These are phyloP conservation scores for Limnanthes douglasii DNA, from an alignment of 345 rosid genomes.

Conservation along the genomic window DNA sequence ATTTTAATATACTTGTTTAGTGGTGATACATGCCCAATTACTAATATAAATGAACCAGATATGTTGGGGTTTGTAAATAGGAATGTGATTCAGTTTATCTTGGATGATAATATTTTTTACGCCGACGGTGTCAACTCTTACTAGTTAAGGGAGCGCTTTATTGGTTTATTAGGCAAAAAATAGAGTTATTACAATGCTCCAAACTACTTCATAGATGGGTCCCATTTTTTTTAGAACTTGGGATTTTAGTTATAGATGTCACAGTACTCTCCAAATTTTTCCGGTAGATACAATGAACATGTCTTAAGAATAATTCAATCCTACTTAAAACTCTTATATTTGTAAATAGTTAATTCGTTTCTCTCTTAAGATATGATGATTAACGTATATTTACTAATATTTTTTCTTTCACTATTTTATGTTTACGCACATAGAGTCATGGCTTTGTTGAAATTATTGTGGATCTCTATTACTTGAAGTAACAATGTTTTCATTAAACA, in stretches of 20 bases:
- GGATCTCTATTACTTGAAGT: too few relatives aligned
- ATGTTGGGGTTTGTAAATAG: slow-evolving; percentile 44
- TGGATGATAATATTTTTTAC: slow-evolving; percentile 40
- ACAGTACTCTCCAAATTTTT: slow-evolving; percentile 71
- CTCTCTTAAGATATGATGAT: too few relatives aligned
- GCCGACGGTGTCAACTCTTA: slow-evolving; percentile 80
- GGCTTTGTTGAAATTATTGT: too few relatives aligned
- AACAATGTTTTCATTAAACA: too few relatives aligned
- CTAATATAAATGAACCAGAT: slow-evolving; percentile 14
- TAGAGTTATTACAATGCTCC: slow-evolving; percentile 42
- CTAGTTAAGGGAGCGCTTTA: slow-evolving; percentile 79
- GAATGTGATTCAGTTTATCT: slow-evolving; percentile 48
- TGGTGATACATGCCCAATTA: slow-evolving; percentile 28
- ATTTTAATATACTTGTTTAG: slow-evolving; percentile 48
- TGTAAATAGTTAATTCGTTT: too few relatives aligned
- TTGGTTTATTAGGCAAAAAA: slow-evolving; percentile 32
- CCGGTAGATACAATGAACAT: slow-evolving; percentile 68
- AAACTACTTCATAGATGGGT: slow-evolving; percentile 66
- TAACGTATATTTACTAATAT: background rate
- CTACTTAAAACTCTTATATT: too few relatives aligned
- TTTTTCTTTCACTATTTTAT: too few relatives aligned
- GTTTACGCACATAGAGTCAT: too few relatives aligned
- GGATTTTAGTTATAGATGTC: slow-evolving; percentile 81
- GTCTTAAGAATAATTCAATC: slow-evolving; percentile 51
- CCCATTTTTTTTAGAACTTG: slow-evolving; percentile 73